phyloP scores from a whole-genome alignment of 805 yeast species.

The Candida maesae region DNA sequence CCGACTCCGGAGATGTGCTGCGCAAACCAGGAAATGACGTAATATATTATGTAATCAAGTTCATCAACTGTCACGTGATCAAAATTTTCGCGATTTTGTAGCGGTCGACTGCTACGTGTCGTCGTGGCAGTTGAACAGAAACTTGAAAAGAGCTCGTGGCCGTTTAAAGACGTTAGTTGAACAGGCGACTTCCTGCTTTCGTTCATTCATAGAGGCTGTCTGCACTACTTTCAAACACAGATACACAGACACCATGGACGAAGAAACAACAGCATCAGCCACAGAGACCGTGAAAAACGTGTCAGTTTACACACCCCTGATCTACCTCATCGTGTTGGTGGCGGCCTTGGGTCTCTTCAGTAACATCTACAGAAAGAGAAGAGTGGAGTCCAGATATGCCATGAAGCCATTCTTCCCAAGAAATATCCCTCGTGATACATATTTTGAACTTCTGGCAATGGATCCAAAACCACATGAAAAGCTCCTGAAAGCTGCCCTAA shows the following conservation, averaged over 20 bases:
- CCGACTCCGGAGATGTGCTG: no score
- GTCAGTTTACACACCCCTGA: conserved; percentile 67
- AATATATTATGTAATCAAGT: no score
- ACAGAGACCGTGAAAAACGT: conserved; percentile 24
- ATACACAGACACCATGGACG: conserved; percentile 10
- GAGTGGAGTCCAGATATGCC: conserved; percentile 44
- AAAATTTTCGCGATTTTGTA: no score
- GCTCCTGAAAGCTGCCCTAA: conserved; percentile 63
- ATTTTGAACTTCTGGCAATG: conserved; percentile 50
- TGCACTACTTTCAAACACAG: background rate
- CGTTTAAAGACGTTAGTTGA: no score
- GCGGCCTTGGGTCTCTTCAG: conserved; percentile 68
- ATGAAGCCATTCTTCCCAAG: conserved; percentile 72
- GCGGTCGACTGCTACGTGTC: no score
- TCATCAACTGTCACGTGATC: no score
- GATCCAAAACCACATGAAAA: conserved; percentile 68
- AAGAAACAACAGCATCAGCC: conserved; percentile 5
- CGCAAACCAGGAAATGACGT: no score
- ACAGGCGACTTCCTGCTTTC: no score
- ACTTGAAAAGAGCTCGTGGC: no score
- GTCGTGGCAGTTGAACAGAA: no score
- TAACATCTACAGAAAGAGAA: conserved; percentile 58
- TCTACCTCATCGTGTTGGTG: conserved; percentile 68
- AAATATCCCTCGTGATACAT: conserved; percentile 63
- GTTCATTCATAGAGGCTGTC: no score